Evolutionary conservation across 2,329 filamentous ascomycete species (phyloP).

Genomic region (Apiospora hydei): DNA sequence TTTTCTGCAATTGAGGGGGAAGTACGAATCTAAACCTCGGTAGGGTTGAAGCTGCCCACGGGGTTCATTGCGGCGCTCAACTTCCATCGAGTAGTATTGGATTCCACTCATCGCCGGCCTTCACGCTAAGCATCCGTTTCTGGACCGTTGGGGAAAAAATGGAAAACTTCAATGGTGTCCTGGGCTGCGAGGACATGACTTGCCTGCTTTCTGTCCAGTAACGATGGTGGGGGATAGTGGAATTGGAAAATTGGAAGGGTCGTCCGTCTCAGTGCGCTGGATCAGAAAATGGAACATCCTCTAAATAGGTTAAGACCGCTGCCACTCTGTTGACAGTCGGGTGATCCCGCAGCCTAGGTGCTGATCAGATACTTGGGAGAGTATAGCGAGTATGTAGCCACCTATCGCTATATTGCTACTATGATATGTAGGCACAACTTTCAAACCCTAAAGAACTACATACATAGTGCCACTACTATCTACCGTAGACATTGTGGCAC

Average conservation of each 20-base stretch:
- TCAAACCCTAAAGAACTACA: neutral
- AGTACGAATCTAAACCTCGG: neutral
- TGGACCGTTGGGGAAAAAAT: conserved; percentile 1
- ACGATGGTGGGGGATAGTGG: neutral
- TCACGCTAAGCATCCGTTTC: conserved; percentile 4
- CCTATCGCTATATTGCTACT: neutral
- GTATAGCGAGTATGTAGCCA: neutral
- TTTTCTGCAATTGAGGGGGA: neutral
- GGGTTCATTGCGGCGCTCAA: neutral
- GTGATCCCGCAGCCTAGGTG: conserved; percentile 9
- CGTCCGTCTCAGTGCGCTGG: neutral
- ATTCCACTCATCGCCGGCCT: neutral
- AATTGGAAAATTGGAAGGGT: neutral
- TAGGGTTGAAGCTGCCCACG: conserved; percentile 17
- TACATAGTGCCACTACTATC: neutral
- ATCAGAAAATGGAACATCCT: neutral
- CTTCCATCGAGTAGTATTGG: neutral
- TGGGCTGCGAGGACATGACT: neutral
- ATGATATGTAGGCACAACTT: neutral
- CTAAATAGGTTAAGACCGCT: neutral
- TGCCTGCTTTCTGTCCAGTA: neutral
- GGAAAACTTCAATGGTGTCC: neutral
- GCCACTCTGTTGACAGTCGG: conserved; percentile 14
- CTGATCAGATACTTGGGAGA: conserved; percentile 1
- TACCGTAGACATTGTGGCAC: neutral